Conservation (phyloP, 2,329 filamentous ascomycete species). For the Thielaviopsis cerberus region DNA sequence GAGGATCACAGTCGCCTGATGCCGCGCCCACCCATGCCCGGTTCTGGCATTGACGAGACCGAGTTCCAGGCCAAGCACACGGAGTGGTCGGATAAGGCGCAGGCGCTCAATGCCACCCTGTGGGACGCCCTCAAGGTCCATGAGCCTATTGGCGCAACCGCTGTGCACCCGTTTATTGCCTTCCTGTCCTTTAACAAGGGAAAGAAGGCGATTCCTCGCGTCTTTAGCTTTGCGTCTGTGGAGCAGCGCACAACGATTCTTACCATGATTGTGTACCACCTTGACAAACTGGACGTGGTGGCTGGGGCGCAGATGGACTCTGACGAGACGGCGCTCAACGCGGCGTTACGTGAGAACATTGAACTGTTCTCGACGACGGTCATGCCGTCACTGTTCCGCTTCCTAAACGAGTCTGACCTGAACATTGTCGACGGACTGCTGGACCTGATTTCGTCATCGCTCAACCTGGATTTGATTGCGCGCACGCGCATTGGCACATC, state of each 20-base stretch:
- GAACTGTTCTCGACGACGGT: constrained; percentile 78
- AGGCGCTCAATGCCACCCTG: constrained; percentile 56
- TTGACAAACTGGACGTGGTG: constrained; percentile 82
- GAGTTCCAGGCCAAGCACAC: constrained; percentile 56
- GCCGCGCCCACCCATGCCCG: constrained; percentile 32
- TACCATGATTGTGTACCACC: constrained; percentile 85
- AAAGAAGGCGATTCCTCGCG: constrained; percentile 84
- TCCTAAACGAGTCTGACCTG: constrained; percentile 77
- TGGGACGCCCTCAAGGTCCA: constrained; percentile 84
- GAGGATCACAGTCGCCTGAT: constrained; percentile 80
- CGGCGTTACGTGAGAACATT: constrained; percentile 71
- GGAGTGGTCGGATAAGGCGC: constrained; percentile 58
- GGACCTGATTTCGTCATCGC: constrained; percentile 63
- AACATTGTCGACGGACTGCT: constrained; percentile 82
- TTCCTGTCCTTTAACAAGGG: constrained; percentile 89
- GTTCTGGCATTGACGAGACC: constrained; percentile 33
- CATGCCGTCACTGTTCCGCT: constrained; percentile 75
- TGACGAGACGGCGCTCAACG: constrained; percentile 53
- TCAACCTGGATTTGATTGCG: constrained; percentile 68
- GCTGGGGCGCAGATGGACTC: constrained; percentile 56
- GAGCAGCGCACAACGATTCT: constrained; percentile 88
- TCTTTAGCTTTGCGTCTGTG: constrained; percentile 82
- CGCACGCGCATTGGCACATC: constrained; percentile 75
- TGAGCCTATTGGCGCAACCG: constrained; percentile 64
- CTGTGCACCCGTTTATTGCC: constrained; percentile 83